Conservation (phyloP, 2,329 filamentous ascomycete species). For the Clarireedia monteithiana region DNA sequence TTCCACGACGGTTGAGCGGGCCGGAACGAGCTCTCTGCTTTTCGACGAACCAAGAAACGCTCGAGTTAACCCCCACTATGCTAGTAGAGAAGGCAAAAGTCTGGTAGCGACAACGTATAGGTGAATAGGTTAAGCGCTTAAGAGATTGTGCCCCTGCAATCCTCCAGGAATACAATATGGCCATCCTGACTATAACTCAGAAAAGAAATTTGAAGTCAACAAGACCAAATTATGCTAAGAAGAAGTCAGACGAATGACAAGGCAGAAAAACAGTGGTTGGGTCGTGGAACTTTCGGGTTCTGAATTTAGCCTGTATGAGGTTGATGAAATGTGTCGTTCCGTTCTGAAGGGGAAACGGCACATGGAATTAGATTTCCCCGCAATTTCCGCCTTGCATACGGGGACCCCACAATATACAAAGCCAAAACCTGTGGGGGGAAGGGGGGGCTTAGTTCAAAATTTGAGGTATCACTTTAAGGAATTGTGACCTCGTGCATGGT, state of each 20-base stretch:
- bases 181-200: background rate
- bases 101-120: too few species aligned
- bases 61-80: too few species aligned
- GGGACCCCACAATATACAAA: slow-evolving; percentile 6
- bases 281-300: background rate
- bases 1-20: too few species aligned
- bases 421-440: background rate
- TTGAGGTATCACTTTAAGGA: background rate
- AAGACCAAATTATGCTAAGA: background rate
- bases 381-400: background rate
- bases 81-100: too few species aligned
- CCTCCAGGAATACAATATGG: too few species aligned
- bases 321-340: slow-evolving; percentile 4
- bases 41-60: too few species aligned
- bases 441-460: background rate
- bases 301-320: slow-evolving; percentile 13
- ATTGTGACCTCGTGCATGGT: background rate
- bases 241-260: background rate
- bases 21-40: too few species aligned
- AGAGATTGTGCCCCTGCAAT: too few species aligned
- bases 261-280: background rate
- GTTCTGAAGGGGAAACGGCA: slow-evolving; percentile 6
- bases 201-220: background rate
- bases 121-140: too few species aligned
- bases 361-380: slow-evolving; percentile 17